These are phyloP conservation scores for Boletus insuetus DNA, from an alignment of 768 basidiomycete species.

Conservation along the genomic window DNA sequence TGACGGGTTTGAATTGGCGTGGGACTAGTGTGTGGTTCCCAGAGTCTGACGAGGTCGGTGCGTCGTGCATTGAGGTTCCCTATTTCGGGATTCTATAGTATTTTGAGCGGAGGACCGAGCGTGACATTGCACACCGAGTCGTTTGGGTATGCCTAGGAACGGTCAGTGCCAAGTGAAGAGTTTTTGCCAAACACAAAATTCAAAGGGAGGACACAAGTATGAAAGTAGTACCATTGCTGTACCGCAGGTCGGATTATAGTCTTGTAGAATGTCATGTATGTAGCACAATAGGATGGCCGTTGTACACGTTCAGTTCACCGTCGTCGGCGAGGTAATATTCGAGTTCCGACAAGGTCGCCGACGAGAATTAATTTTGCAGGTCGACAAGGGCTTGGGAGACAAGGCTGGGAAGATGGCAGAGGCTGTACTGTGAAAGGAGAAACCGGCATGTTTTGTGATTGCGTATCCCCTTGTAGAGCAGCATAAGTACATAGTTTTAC, in stretches of 20 bases:
- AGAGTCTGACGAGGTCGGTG: slow-evolving; percentile 37
- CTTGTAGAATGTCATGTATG: too few species aligned
- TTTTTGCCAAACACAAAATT: too few species aligned
- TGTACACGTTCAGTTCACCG: too few species aligned
- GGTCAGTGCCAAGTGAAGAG: not conserved
- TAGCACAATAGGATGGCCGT: not conserved
- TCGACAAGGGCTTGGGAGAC: not conserved
- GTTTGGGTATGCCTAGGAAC: slow-evolving; percentile 38
- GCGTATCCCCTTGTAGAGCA: too few species aligned
- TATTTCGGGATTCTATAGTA: slow-evolving; percentile 23
- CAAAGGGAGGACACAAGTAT: not conserved
- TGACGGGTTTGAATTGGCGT: not conserved
- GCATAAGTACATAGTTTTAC: not conserved
- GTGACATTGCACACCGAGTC: slow-evolving; percentile 38
- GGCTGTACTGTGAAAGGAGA: too few species aligned
- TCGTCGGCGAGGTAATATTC: not conserved
- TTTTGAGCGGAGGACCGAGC: slow-evolving; percentile 38
- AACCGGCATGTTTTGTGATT: too few species aligned
- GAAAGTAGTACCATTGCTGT: not conserved
- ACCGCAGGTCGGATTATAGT: too few species aligned
- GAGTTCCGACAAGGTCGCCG: slow-evolving; percentile 6
- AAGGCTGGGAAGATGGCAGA: too few species aligned
- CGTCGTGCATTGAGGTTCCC: slow-evolving; percentile 39
- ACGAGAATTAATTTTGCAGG: not conserved
- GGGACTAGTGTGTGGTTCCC: slow-evolving; percentile 48